A percentile compares a stretch with the other conserved stretches of the same genome.
These are phyloP conservation scores for Sedum album DNA, from an alignment of 164 flowering plant genomes.

Conservation along the genomic window DNA sequence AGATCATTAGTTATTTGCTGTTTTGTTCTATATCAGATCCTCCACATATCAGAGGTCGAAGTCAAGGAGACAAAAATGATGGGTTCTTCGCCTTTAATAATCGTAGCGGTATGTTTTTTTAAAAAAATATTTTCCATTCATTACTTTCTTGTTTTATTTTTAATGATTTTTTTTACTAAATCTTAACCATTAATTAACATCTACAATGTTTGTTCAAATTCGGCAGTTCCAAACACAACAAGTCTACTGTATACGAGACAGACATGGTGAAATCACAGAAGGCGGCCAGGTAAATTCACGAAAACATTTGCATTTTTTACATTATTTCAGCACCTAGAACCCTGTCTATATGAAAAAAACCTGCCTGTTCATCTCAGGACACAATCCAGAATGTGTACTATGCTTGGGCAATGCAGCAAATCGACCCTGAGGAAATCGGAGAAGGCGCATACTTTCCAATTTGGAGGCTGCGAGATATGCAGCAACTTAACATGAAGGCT, in stretches of 20 bases:
- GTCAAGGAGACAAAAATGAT: slow-evolving; percentile 81
- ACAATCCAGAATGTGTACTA: slow-evolving; percentile 81
- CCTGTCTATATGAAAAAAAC: background rate
- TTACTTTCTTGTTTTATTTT: background rate
- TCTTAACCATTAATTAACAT: background rate
- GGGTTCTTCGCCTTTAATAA: slow-evolving; percentile 75
- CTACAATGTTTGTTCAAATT: background rate
- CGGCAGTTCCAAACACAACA: slow-evolving; percentile 95
- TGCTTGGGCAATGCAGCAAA: slow-evolving; percentile 90
- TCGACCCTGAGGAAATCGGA: slow-evolving; percentile 63
- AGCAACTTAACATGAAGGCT: slow-evolving; percentile 63
- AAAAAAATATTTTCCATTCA: background rate
- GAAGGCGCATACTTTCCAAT: slow-evolving; percentile 62
- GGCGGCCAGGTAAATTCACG: slow-evolving; percentile 69
- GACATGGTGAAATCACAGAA: slow-evolving; percentile 58
- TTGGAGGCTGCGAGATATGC: slow-evolving; percentile 92
- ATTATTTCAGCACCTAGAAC: background rate
- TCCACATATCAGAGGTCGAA: slow-evolving; percentile 84
- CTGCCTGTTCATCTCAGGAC: slow-evolving; percentile 38
- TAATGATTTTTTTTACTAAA: background rate
- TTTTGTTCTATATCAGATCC: slow-evolving; percentile 42
- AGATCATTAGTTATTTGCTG: background rate
- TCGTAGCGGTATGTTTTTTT: slow-evolving; percentile 53
- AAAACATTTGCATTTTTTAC: background rate
- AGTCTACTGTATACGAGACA: slow-evolving; percentile 76